A percentile compares a stretch with the other conserved stretches of the same genome.
Conservation (phyloP, 2,329 filamentous ascomycete species). For the Fusarium albidum region DNA sequence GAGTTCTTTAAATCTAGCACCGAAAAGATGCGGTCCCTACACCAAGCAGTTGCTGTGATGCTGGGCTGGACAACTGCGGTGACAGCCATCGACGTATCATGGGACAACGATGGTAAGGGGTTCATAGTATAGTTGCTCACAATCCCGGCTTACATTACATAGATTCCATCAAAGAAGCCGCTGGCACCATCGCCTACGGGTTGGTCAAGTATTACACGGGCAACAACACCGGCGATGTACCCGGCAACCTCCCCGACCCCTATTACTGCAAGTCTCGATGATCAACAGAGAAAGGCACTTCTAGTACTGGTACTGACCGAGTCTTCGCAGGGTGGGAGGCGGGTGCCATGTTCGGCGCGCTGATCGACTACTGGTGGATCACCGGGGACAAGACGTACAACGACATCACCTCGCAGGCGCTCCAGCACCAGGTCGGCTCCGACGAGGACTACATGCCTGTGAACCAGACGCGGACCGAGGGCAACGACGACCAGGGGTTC, state of each 20-base stretch:
- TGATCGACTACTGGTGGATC: constrained; percentile 77
- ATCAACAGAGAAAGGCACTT: constrained; percentile 36
- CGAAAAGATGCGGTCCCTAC: constrained; percentile 32
- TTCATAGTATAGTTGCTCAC: background rate
- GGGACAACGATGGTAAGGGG: constrained; percentile 34
- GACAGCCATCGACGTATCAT: constrained; percentile 30
- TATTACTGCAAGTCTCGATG: constrained; percentile 68
- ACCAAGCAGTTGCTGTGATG: constrained; percentile 18
- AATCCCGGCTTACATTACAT: background rate
- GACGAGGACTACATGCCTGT: constrained; percentile 70
- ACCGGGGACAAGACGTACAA: constrained; percentile 74
- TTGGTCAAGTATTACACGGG: constrained; percentile 62
- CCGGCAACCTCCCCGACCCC: constrained; percentile 65
- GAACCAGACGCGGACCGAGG: constrained; percentile 69
- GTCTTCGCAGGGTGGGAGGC: constrained; percentile 69
- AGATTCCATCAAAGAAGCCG: constrained; percentile 61
- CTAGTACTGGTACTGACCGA: constrained; percentile 16
- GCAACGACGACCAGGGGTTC: constrained; percentile 83
- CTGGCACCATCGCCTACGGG: constrained; percentile 56
- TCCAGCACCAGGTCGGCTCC: constrained; percentile 68
- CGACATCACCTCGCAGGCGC: constrained; percentile 62
- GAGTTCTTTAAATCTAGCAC: constrained; percentile 8
- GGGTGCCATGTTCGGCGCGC: constrained; percentile 73
- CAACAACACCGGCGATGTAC: constrained; percentile 65
- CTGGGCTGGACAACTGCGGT: constrained; percentile 26